Evolutionary conservation across 805 yeast species (phyloP).

Genomic region (Candida succiphila): DNA sequence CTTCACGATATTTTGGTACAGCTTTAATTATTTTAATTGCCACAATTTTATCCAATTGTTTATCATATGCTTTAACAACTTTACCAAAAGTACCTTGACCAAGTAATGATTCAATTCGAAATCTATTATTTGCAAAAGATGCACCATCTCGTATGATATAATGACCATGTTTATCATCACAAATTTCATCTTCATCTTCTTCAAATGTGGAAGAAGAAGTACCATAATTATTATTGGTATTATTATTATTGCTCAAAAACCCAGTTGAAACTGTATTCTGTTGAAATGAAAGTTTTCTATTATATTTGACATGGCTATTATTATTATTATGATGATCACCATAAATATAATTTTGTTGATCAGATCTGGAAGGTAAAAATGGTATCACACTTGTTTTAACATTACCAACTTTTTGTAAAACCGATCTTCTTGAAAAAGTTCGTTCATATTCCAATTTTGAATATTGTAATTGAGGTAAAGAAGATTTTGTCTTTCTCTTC

Average conservation of each 20-base stretch:
- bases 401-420: constrained; percentile 30
- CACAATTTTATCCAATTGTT: constrained; percentile 44
- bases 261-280: constrained; percentile 7
- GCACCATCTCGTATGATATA: constrained; percentile 52
- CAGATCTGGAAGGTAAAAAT: constrained; percentile 9
- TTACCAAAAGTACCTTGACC: constrained; percentile 95
- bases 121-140: constrained; percentile 61
- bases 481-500: constrained; percentile 32
- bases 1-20: constrained; percentile 90
- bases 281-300: constrained; percentile 18
- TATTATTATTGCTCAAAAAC: background rate
- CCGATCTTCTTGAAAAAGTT: constrained; percentile 20
- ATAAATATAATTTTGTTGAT: constrained; percentile 18
- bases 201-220: constrained; percentile 3
- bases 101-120: constrained; percentile 52
- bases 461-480: constrained; percentile 44
- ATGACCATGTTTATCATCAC: constrained; percentile 69
- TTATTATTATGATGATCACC: constrained; percentile 3
- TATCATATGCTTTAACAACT: constrained; percentile 77
- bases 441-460: constrained; percentile 32
- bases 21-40: constrained; percentile 92
- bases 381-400: constrained; percentile 26
- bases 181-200: constrained; percentile 19
- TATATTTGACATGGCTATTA: no score
- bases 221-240: constrained; percentile 7